A percentile compares a stretch with the other conserved stretches of the same genome.
These are phyloP conservation scores for Chaetothyriales sp. DNA, from an alignment of 2,329 filamentous ascomycete species.

Conservation along the genomic window DNA sequence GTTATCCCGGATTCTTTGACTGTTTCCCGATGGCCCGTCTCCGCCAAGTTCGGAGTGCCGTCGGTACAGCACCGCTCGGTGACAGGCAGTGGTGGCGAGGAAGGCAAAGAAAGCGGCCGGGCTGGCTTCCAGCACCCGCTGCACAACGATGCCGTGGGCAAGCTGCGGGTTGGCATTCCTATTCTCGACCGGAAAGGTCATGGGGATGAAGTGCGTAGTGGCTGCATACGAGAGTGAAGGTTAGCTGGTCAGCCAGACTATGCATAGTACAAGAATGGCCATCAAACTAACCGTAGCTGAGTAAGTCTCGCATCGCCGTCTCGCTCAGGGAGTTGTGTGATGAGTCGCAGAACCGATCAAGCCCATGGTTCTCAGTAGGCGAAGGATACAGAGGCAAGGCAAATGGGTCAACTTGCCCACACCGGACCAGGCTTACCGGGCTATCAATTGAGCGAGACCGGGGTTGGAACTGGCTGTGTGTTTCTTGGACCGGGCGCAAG, in stretches of 20 bases:
- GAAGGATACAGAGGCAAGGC: slow-evolving; percentile 4
- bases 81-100: slow-evolving; percentile 27
- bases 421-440: not conserved
- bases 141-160: slow-evolving; percentile 20
- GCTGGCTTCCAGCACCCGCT: slow-evolving; percentile 22
- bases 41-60: slow-evolving; percentile 16
- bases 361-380: slow-evolving; percentile 17
- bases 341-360: slow-evolving; percentile 24
- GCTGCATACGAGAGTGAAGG: slow-evolving; percentile 17
- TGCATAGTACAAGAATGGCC: not conserved
- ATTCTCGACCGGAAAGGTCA: slow-evolving; percentile 25
- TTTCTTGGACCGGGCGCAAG: slow-evolving; percentile 2
- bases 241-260: slow-evolving; percentile 2
- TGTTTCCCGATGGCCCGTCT: slow-evolving; percentile 7
- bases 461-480: not conserved
- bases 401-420: not conserved
- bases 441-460: not conserved
- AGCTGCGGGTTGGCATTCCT: slow-evolving; percentile 14
- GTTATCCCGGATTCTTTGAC: slow-evolving; percentile 19
- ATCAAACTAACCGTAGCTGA: slow-evolving; percentile 23
- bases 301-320: slow-evolving; percentile 18
- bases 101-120: slow-evolving; percentile 26
- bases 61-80: slow-evolving; percentile 22
- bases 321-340: slow-evolving; percentile 19
- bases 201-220: slow-evolving; percentile 22